Conservation (phyloP, 2,329 filamentous ascomycete genomes). For the Diplodia scrobiculata region DNA sequence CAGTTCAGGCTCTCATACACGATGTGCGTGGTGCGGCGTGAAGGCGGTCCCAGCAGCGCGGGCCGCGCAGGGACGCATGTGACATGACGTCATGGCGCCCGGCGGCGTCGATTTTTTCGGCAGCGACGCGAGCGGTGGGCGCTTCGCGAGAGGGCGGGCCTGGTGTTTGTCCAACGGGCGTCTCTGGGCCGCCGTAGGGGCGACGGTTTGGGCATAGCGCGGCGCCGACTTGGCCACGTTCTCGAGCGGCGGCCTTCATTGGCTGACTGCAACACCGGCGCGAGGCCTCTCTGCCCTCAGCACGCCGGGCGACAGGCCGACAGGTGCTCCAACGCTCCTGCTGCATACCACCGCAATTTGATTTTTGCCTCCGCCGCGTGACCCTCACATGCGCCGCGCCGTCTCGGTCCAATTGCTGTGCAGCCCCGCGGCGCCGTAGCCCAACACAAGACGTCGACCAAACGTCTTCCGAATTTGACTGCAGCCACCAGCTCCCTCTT, state of each 20-base stretch:
- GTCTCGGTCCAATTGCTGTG: conserved; percentile 15
- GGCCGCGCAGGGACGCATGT: conserved; percentile 2
- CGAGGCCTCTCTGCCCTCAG: conserved; percentile 2
- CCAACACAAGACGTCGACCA: neutral
- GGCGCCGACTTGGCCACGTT: conserved; percentile 23
- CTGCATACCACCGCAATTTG: conserved; percentile 23
- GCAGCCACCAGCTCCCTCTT: conserved; percentile 18
- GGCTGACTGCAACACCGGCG: conserved; percentile 19
- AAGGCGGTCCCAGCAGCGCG: neutral
- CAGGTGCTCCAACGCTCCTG: conserved; percentile 22
- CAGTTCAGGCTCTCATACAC: too few species aligned
- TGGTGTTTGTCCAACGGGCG: conserved; percentile 19
- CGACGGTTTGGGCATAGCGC: conserved; percentile 12
- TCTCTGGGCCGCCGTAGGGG: conserved; percentile 1
- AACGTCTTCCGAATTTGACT: conserved; percentile 24
- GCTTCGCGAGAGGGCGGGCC: neutral
- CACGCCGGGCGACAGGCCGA: conserved; percentile 17
- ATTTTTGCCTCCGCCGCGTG: conserved; percentile 23
- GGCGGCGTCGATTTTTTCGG: neutral
- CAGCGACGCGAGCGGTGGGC: neutral
- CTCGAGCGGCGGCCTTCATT: conserved; percentile 1
- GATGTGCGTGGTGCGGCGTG: neutral
- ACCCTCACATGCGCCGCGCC: conserved; percentile 21
- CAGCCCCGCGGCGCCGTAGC: conserved; percentile 1
- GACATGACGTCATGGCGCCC: conserved; percentile 11